These are phyloP conservation scores for Cylindricascospora bacillispora DNA, from an alignment of 1,139 yeast species.

Conservation along the genomic window DNA sequence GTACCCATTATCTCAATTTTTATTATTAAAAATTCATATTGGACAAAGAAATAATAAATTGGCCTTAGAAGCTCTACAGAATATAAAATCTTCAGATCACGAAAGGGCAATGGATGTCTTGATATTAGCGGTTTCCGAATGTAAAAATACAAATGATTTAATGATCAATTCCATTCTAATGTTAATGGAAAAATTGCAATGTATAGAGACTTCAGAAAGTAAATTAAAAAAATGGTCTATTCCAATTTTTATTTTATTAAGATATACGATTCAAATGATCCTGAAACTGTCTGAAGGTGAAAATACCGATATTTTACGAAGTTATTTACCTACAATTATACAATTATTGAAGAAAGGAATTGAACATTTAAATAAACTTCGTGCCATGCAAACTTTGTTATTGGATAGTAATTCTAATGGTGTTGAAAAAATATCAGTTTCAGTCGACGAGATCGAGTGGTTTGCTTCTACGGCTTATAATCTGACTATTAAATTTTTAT, in stretches of 20 bases:
- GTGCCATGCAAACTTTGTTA: no score
- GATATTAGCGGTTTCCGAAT: slow-evolving; percentile 13
- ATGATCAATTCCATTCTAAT: slow-evolving; percentile 8
- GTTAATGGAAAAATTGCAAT: slow-evolving; percentile 11
- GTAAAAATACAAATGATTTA: slow-evolving; percentile 10
- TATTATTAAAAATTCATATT: slow-evolving; percentile 8
- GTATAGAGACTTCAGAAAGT: no score
- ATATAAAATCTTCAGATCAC: slow-evolving; percentile 7
- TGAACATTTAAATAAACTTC: no score
- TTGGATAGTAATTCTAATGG: slow-evolving; percentile 4
- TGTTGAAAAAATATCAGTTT: slow-evolving; percentile 5
- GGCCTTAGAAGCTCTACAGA: slow-evolving; percentile 7
- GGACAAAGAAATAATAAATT: slow-evolving; percentile 4
- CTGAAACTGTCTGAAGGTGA: slow-evolving; percentile 13
- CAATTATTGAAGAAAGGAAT: slow-evolving; percentile 1
- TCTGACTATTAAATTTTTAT: slow-evolving; percentile 9
- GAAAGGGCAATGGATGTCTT: slow-evolving; percentile 11
- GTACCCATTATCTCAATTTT: slow-evolving; percentile 12
- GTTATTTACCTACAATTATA: slow-evolving; percentile 6
- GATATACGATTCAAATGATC: slow-evolving; percentile 17
- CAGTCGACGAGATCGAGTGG: slow-evolving; percentile 21
- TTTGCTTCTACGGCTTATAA: slow-evolving; percentile 19
- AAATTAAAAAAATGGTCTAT: slow-evolving; percentile 4
- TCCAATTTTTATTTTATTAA: slow-evolving; percentile 10
- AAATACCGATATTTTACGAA: slow-evolving; percentile 2